Percentiles rank a stretch among this genome's conserved stretches.
Conservation (phyloP, 108 stramenopile species). For the Bacterosira constricta region DNA sequence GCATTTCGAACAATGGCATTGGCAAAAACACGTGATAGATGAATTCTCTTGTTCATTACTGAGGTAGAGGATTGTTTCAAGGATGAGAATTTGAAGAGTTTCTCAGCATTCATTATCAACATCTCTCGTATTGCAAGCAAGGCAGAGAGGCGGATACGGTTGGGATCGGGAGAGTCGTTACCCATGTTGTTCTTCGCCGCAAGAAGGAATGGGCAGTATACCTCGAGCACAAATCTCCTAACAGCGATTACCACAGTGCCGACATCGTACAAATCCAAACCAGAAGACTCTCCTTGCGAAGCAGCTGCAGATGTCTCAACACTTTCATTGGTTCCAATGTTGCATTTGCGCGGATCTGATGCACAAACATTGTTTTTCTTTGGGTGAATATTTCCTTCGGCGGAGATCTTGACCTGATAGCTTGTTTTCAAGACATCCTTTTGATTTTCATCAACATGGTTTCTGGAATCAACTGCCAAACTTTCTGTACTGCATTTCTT, state of each 20-base stretch:
- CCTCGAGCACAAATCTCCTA: slow-evolving; percentile 8
- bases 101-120: slow-evolving; percentile 19
- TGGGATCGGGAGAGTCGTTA: background rate
- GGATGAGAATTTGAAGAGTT: background rate
- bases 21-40: background rate
- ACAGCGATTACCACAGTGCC: slow-evolving; percentile 2
- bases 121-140: slow-evolving; percentile 14
- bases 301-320: no score
- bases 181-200: slow-evolving; percentile 1
- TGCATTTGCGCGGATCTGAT: no score
- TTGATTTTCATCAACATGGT: background rate
- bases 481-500: background rate
- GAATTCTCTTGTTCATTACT: background rate
- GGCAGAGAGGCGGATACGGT: slow-evolving; percentile 7
- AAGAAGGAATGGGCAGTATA: slow-evolving; percentile 19
- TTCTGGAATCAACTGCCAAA: no score
- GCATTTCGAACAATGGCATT: slow-evolving; percentile 14
- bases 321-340: no score
- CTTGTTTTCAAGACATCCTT: no score
- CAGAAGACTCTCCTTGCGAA: no score
- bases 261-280: background rate
- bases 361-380: no score
- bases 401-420: background rate
- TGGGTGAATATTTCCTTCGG: no score
- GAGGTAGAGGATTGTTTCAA: background rate